Conservation (phyloP, 108 stramenopile genomes). For the Cylindrotheca closterium region DNA sequence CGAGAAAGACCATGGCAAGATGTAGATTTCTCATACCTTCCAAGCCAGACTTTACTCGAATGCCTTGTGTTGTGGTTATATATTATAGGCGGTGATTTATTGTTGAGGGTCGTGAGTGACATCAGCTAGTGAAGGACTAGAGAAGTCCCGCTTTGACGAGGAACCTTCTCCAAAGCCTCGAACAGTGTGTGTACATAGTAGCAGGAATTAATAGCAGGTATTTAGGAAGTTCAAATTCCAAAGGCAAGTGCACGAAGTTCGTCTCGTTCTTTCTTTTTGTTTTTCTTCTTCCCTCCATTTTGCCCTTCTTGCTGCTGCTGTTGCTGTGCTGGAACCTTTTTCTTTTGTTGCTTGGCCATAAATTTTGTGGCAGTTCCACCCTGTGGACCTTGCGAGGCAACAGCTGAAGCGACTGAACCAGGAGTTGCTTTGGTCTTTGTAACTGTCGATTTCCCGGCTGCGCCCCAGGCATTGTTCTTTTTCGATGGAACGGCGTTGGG, state of each 20-base stretch:
- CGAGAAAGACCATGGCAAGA: too few relatives aligned
- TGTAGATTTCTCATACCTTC: too few relatives aligned
- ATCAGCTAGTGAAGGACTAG: too few relatives aligned
- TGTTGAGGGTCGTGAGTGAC: too few relatives aligned
- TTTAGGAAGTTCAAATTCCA: constrained; percentile 46
- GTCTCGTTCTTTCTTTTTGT: constrained; percentile 52
- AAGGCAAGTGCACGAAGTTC: constrained; percentile 49
- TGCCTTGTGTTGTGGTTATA: too few relatives aligned
- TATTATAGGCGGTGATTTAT: too few relatives aligned
- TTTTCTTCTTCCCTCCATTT: constrained; percentile 20
- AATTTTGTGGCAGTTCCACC: constrained; percentile 51
- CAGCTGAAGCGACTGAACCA: constrained; percentile 30
- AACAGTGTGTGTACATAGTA: too few relatives aligned
- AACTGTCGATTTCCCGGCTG: constrained; percentile 17
- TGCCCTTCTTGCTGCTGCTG: constrained; percentile 13
- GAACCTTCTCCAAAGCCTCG: too few relatives aligned
- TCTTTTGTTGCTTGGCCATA: constrained; percentile 47
- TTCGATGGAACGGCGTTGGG: constrained; percentile 9
- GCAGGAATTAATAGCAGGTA: too few relatives aligned
- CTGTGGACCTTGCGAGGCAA: constrained; percentile 28
- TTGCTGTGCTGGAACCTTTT: constrained; percentile 14
- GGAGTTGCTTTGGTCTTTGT: constrained; percentile 32
- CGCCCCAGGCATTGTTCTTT: constrained; percentile 49
- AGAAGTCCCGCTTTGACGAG: too few relatives aligned
- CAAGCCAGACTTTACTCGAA: too few relatives aligned